phyloP scores from a whole-genome alignment of 2,329 filamentous ascomycete species.

The Pyrenophora teres region DNA sequence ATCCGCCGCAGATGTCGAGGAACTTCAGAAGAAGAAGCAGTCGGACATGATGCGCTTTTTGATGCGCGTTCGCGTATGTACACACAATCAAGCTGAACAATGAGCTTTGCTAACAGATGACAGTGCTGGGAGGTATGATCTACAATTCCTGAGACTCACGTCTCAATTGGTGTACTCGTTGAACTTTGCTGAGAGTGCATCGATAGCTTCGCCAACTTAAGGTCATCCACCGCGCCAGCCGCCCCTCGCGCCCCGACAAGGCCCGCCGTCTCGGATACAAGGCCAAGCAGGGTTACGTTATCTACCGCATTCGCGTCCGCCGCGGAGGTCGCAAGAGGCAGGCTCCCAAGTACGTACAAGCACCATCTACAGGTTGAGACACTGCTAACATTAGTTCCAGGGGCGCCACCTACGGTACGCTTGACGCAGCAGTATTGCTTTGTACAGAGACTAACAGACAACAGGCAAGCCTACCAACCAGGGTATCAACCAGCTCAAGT shows the following conservation, averaged over 20 bases:
- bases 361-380: neutral
- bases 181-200: slow-evolving; percentile 99
- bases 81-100: slow-evolving; percentile 8
- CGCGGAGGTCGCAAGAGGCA: slow-evolving; percentile 99
- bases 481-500: slow-evolving; percentile 99
- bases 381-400: slow-evolving; percentile 39
- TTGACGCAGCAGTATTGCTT: slow-evolving; percentile 12
- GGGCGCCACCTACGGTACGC: slow-evolving; percentile 97
- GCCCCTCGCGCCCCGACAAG: slow-evolving; percentile 98
- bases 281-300: slow-evolving; percentile 99
- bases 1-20: slow-evolving; percentile 72
- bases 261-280: slow-evolving; percentile 99
- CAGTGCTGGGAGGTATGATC: slow-evolving; percentile 89
- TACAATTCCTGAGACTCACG: slow-evolving; percentile 28
- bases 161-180: slow-evolving; percentile 77
- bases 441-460: slow-evolving; percentile 27
- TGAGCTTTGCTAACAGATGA: slow-evolving; percentile 36
- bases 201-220: slow-evolving; percentile 99
- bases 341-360: slow-evolving; percentile 67
- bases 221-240: slow-evolving; percentile 98
- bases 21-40: slow-evolving; percentile 99
- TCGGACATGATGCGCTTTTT: slow-evolving; percentile 99
- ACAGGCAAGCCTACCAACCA: slow-evolving; percentile 99
- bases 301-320: slow-evolving; percentile 98
- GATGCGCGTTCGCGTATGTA: slow-evolving; percentile 71